Evolutionary conservation across 2,329 filamentous ascomycete genomes (phyloP).

Genomic region (Cytospora schulzeri): DNA sequence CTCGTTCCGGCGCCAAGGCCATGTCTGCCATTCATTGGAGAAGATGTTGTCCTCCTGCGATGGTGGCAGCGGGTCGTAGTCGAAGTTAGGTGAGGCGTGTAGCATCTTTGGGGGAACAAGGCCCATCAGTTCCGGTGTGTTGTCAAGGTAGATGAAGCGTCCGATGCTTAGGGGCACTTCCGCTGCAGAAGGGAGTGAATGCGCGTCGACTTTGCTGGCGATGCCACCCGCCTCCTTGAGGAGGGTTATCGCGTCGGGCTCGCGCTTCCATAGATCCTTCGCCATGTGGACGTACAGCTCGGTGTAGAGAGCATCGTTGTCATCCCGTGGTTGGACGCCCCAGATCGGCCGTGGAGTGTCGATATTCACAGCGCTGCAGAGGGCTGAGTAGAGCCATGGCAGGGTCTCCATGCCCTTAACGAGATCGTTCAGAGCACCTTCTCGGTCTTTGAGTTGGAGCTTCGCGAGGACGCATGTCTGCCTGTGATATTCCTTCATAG

Average conservation of each 20-base stretch:
- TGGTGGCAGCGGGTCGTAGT: constrained; percentile 83
- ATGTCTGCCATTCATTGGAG: constrained; percentile 43
- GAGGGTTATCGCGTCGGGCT: constrained; percentile 63
- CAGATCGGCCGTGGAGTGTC: constrained; percentile 80
- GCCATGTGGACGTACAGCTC: constrained; percentile 75
- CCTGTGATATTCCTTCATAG: constrained; percentile 63
- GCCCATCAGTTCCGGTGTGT: constrained; percentile 70
- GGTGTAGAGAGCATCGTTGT: constrained; percentile 68
- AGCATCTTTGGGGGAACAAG: constrained; percentile 69
- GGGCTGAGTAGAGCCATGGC: constrained; percentile 80
- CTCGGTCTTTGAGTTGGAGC: constrained; percentile 67
- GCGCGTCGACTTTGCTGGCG: constrained; percentile 46
- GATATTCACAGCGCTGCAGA: constrained; percentile 80
- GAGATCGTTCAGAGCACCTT: constrained; percentile 67
- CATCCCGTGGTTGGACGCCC: constrained; percentile 70
- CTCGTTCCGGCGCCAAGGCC: constrained; percentile 43
- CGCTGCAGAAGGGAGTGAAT: constrained; percentile 41
- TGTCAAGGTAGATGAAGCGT: constrained; percentile 77
- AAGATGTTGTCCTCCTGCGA: constrained; percentile 56
- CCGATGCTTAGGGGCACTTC: constrained; percentile 56
- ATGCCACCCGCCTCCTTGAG: constrained; percentile 70
- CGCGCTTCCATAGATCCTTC: constrained; percentile 85
- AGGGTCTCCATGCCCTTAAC: constrained; percentile 68
- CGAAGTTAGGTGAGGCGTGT: constrained; percentile 65
- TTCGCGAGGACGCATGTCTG: constrained; percentile 79